A percentile compares a stretch with the other conserved stretches of the same genome.
Conservation (phyloP, 2,329 filamentous ascomycete species). For the Aulographum hederae region DNA sequence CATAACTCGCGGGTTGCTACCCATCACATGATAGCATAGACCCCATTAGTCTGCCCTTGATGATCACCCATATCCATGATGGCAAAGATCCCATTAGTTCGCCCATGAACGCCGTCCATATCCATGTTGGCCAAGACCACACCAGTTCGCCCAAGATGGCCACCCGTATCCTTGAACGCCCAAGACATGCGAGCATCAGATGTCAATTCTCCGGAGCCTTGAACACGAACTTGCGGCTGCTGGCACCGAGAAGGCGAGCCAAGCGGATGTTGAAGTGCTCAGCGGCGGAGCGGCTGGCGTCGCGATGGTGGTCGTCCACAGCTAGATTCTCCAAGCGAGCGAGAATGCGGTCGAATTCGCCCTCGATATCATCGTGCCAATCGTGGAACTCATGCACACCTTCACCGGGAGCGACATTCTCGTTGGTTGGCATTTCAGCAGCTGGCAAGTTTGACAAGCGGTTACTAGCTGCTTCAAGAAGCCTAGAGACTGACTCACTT, state of each 20-base stretch:
- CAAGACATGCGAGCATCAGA: too few species aligned
- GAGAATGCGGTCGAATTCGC: slow-evolving; percentile 11
- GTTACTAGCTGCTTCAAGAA: background rate
- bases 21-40: too few species aligned
- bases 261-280: slow-evolving; percentile 13
- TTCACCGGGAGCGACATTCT: background rate
- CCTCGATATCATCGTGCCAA: slow-evolving; percentile 14
- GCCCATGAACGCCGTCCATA: too few species aligned
- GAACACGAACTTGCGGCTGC: background rate
- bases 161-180: too few species aligned
- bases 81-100: too few species aligned
- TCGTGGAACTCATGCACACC: slow-evolving; percentile 10
- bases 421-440: slow-evolving; percentile 1
- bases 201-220: too few species aligned
- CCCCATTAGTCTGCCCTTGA: too few species aligned
- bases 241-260: slow-evolving; percentile 1
- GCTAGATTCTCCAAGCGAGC: slow-evolving; percentile 14
- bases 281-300: slow-evolving; percentile 9
- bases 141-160: too few species aligned
- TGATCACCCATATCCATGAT: too few species aligned
- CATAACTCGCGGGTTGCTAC: too few species aligned
- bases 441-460: background rate
- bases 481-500: background rate
- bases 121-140: too few species aligned
- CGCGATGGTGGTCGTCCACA: slow-evolving; percentile 11